phyloP scores from a whole-genome alignment of 306 rosid species.

The Comarum palustre region DNA sequence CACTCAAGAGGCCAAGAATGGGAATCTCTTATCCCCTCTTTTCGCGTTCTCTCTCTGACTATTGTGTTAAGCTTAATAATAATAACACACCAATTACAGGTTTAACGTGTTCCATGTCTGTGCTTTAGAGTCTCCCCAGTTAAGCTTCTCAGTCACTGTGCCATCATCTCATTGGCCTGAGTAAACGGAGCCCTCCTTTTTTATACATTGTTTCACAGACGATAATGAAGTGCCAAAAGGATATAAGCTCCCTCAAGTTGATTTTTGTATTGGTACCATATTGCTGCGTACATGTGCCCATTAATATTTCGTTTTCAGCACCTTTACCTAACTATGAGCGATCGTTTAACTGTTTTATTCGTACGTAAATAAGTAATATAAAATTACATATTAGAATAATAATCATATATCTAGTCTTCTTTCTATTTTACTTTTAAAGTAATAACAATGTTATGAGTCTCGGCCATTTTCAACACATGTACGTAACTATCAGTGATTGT shows the following conservation, averaged over 20 bases:
- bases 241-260: background rate
- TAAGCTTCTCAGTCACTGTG: background rate
- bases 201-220: background rate
- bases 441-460: too few relatives aligned
- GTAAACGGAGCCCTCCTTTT: background rate
- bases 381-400: too few relatives aligned
- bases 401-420: too few relatives aligned
- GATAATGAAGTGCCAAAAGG: background rate
- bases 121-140: background rate
- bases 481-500: background rate
- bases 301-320: background rate
- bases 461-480: background rate
- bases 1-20: background rate
- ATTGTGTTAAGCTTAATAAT: background rate
- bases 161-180: background rate
- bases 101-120: background rate
- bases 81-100: background rate
- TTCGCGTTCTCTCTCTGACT: background rate
- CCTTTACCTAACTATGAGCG: background rate
- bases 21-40: slow-evolving; percentile 12
- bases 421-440: too few relatives aligned
- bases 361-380: too few relatives aligned
- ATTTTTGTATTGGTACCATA: background rate
- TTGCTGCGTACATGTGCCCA: background rate
- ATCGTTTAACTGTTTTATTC: background rate